Percentiles rank a stretch among this genome's conserved stretches.
phyloP scores from a whole-genome alignment of 495 filamentous ascomycete species.

The Friedmanniomyces endolithicus region DNA sequence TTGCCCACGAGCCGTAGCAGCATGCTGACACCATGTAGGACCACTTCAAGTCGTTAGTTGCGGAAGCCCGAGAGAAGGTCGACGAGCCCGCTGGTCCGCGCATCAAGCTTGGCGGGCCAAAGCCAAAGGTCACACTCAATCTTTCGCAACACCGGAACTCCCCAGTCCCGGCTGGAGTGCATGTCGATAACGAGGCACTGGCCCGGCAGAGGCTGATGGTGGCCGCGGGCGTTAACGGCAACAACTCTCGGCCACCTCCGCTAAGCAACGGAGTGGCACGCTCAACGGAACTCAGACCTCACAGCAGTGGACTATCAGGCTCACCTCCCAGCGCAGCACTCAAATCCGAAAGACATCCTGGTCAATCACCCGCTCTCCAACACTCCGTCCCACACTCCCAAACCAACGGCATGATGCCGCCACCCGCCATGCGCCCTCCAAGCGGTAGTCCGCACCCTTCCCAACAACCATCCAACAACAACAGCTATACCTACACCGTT shows the following conservation, averaged over 20 bases:
- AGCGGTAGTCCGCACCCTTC: conserved; percentile 27
- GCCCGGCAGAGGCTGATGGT: conserved; percentile 38
- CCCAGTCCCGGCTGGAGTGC: conserved; percentile 26
- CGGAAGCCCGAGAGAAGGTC: conserved; percentile 48
- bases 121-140: conserved; percentile 20
- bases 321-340: conserved; percentile 17
- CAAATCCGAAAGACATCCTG: conserved; percentile 27
- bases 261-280: conserved; percentile 20
- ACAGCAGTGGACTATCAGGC: conserved; percentile 15
- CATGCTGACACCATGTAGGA: conserved; percentile 19
- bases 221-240: conserved; percentile 35
- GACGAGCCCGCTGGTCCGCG: conserved; percentile 56
- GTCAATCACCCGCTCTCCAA: conserved; percentile 23
- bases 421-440: conserved; percentile 26
- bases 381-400: conserved; percentile 21
- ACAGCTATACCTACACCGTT: conserved; percentile 13
- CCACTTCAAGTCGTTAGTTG: conserved; percentile 51
- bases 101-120: conserved; percentile 46
- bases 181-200: conserved; percentile 40
- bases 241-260: conserved; percentile 19
- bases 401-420: conserved; percentile 30
- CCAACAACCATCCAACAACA: conserved; percentile 13
- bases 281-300: conserved; percentile 11
- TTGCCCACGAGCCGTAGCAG: background rate
- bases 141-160: conserved; percentile 16